These are phyloP conservation scores for Cladosporium sp. DNA, from an alignment of 2,329 filamentous ascomycete species.

Conservation along the genomic window DNA sequence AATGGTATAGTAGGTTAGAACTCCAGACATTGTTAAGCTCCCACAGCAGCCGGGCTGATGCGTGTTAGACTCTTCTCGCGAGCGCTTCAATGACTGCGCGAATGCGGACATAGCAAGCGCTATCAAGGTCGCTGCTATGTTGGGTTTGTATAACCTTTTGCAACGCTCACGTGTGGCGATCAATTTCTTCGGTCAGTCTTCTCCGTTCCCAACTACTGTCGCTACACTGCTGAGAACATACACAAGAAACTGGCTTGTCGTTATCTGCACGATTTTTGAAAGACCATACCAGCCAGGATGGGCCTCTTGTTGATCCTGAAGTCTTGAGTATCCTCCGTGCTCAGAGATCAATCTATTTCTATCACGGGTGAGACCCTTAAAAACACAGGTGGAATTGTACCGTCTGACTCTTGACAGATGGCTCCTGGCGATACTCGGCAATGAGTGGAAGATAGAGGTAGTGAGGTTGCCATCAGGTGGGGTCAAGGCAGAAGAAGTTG, in stretches of 20 bases:
- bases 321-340: background rate
- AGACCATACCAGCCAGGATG: background rate
- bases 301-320: background rate
- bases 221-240: background rate
- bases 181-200: background rate
- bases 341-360: background rate
- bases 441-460: background rate
- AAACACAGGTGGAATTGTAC: background rate
- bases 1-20: slow-evolving; percentile 2
- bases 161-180: background rate
- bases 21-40: background rate
- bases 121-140: background rate
- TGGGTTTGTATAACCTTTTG: slow-evolving; percentile 1
- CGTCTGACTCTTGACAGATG: background rate
- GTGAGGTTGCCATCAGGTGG: background rate
- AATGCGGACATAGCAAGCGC: background rate
- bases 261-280: background rate
- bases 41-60: background rate
- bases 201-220: no score
- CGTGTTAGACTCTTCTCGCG: background rate
- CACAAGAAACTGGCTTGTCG: background rate
- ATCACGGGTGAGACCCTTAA: background rate
- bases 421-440: slow-evolving; percentile 13
- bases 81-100: slow-evolving; percentile 1
- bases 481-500: background rate